Conservation (phyloP, 148 eudicot genomes). For the Heliamphora exappendiculata region DNA sequence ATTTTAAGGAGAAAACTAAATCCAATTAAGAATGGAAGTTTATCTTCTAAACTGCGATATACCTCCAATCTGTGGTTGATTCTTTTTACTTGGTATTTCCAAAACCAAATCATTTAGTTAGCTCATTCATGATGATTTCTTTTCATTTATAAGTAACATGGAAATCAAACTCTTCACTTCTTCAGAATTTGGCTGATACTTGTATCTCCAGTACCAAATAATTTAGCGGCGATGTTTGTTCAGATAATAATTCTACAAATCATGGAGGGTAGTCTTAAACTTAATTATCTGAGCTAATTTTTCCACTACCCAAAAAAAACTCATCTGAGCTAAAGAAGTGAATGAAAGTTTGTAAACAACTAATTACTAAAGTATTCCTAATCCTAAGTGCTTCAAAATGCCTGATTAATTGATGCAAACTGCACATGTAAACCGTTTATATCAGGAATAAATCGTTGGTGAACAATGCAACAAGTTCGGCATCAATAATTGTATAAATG, state of each 20-base stretch:
- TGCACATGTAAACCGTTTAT: background rate
- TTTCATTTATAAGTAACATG: background rate
- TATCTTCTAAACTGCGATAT: background rate
- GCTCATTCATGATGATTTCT: background rate
- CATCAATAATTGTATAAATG: background rate
- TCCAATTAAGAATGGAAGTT: background rate
- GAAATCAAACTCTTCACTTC: constrained; percentile 3
- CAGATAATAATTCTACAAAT: background rate
- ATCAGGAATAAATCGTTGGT: background rate
- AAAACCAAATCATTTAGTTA: background rate
- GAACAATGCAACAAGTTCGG: background rate
- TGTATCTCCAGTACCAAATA: background rate
- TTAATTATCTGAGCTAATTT: too few species aligned
- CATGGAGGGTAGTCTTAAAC: background rate
- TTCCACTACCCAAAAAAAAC: too few species aligned
- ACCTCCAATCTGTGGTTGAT: background rate
- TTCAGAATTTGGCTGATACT: background rate
- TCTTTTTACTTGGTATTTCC: background rate
- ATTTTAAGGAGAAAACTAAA: background rate
- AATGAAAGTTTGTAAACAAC: background rate
- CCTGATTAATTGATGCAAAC: background rate
- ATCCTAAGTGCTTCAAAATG: background rate
- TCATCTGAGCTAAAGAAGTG: constrained; percentile 7
- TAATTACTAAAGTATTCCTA: background rate
- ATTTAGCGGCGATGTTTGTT: background rate